Evolutionary conservation across 257 asterid species (phyloP), one percentile per base, ranked within the genome.

Genomic region (Fraxinus pennsylvanica): DNA sequence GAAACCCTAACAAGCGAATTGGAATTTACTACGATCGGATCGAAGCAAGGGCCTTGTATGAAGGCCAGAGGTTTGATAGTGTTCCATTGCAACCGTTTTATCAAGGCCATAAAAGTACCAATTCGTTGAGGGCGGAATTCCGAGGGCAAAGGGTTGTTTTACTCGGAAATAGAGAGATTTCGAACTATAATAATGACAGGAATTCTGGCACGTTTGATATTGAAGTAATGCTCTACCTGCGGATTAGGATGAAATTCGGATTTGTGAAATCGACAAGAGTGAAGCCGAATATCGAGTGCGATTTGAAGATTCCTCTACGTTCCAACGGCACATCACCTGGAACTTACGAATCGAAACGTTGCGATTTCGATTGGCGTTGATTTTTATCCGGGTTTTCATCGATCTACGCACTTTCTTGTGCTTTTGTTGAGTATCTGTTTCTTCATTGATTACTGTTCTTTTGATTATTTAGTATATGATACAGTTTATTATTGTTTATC

Each of bases 1-100:
- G 96, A 5, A 93, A 95, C 87, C 97, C 99, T 1, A 95, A 95
- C 86, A 84, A 74, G 82, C 92, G 99, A 0, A 87, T 95, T 74
- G 94, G 96, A 3, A 80, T 95, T 75, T 91, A 92, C 92, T 95
- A 95, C 83, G 99, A 95, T 61, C 77, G 10, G 9, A 87, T 95
- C 75, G 94, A 93, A 80, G 96, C 93, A 19, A 82, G 85, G 75
- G 96, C 90, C 3, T 80, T 71, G 0, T 95, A 93, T 85, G 84
- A 87, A 41, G 97, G 92, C 1, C 83, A 85, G 69, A 83, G 91
- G 19, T 84, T 92, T 72, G 9, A 22, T 6, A 73, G 76, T 76
- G 71, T 77, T 12, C 32, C 54, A 0, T 7, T 90, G 87, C 81
- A 32, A 29, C 79, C 82, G 32, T 93, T 93, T 84, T 86, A 88